Evolutionary conservation across 257 asterid genomes (phyloP), one percentile per base, ranked within the genome.

Genomic region (Jaltomata sinuosa): DNA sequence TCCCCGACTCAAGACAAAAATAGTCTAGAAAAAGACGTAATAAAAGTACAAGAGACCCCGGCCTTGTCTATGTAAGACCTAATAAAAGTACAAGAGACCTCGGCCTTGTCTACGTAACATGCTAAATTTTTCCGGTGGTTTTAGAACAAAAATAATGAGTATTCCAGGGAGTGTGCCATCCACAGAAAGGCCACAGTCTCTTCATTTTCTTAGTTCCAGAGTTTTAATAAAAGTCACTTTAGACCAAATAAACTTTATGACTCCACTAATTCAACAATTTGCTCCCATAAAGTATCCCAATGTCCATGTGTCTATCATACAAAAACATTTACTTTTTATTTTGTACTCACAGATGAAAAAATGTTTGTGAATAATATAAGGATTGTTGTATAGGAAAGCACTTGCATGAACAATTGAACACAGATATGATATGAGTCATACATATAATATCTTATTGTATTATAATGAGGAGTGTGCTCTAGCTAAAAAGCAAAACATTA

Each of bases 141-240:
- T 65, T 31, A 29, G 71, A n/a, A 65, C 45, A 65, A 12, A 65
- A 31, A 65, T 65, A 65, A 65, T 31, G 74, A 67, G 67, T 81
- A 89, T 81, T 71, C 1, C 21, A 61, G 79, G 83, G 64, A 91
- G 93, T 87, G 96, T 91, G 92, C 78, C 47, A 72, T 84, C 85
- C 65, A 79, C 61, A n/a, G 52, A 9, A 54, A 40, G 31, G 5
- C 59, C 79, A 81, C 65, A 55, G 31, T n/a, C 45, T 31, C 57
- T 40, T 79, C 59, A 36, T 42, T 78, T 49, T 21, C 3, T 67
- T 67, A 67, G 34, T 19, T 38, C 53, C 8, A n/a, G 53, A 69
- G 31, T 69, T 4, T 11, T 8, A 36, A 36, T 19, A 21, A n/a
- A 19, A 54, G 2, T 21, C 16, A 19, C 50, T 69, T 67, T 32